Evolutionary conservation across 2,329 filamentous ascomycete species (phyloP).

Genomic region (Macroventuria anomochaeta): DNA sequence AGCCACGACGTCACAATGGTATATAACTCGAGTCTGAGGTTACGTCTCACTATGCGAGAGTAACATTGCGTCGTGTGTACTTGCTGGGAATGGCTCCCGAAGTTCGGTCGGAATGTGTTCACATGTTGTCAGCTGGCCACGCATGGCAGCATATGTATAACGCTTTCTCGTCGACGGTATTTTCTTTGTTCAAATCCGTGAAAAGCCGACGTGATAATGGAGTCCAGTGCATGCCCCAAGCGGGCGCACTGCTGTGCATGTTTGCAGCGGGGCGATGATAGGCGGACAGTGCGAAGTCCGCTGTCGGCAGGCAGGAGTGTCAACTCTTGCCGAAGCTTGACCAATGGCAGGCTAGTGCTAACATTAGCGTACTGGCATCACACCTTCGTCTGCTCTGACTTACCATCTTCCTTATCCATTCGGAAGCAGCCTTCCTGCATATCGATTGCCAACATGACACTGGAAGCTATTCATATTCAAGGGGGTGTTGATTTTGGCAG

Average conservation of each 20-base stretch:
- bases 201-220: neutral
- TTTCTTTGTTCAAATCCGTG: neutral
- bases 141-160: neutral
- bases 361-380: neutral
- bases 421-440: too few relatives aligned
- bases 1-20: slow-evolving; percentile 5
- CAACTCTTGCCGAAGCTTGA: slow-evolving; percentile 1
- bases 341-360: neutral
- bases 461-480: too few relatives aligned
- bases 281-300: neutral
- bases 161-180: neutral
- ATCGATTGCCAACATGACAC: neutral
- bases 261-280: neutral
- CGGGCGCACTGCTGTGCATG: neutral
- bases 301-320: too few relatives aligned
- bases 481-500: too few relatives aligned
- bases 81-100: neutral
- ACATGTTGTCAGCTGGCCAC: slow-evolving; percentile 4
- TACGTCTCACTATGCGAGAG: slow-evolving; percentile 7
- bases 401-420: neutral
- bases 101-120: neutral
- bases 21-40: slow-evolving; percentile 2
- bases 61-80: slow-evolving; percentile 4
- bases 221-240: neutral
- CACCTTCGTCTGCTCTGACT: neutral